Evolutionary conservation across 805 yeast genomes (phyloP).

Genomic region (Yarrowia yakushimensis): DNA sequence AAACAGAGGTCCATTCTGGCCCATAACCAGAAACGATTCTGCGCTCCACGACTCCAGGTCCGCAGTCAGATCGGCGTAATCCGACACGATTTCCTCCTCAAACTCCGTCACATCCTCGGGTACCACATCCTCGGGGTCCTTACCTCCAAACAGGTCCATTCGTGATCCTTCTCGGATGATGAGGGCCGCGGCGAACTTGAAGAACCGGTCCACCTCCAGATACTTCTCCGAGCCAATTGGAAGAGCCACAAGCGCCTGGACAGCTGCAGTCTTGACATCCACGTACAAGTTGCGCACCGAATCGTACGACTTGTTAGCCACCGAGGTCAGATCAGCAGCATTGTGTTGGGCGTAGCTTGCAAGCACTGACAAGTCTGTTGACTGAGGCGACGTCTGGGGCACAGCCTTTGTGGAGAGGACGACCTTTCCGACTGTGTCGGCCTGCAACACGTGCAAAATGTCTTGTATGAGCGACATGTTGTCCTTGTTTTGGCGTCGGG

Average conservation of each 20-base stretch:
- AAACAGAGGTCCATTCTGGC: slow-evolving; percentile 73
- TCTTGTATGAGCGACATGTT: slow-evolving; percentile 19
- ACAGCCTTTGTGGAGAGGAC: slow-evolving; percentile 3
- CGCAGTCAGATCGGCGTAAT: slow-evolving; percentile 43
- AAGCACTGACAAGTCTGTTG: slow-evolving; percentile 4
- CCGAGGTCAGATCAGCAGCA: slow-evolving; percentile 26
- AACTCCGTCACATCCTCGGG: slow-evolving; percentile 26
- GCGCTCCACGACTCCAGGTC: slow-evolving; percentile 84
- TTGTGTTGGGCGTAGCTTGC: slow-evolving; percentile 18
- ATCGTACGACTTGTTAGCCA: slow-evolving; percentile 27
- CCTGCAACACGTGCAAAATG: slow-evolving; percentile 14
- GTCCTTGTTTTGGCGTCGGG: neutral
- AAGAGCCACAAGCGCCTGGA: slow-evolving; percentile 29
- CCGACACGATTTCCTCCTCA: slow-evolving; percentile 32
- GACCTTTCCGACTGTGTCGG: neutral
- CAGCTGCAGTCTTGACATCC: slow-evolving; percentile 37
- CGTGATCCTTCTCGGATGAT: slow-evolving; percentile 38
- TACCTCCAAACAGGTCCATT: slow-evolving; percentile 29
- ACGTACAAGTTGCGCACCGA: slow-evolving; percentile 29
- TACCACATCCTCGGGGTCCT: slow-evolving; percentile 14
- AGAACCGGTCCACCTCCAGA: slow-evolving; percentile 35
- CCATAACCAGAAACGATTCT: slow-evolving; percentile 61
- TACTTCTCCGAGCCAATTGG: slow-evolving; percentile 36
- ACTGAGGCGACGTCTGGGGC: slow-evolving; percentile 1
- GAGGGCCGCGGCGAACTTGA: slow-evolving; percentile 36